Conservation (phyloP, 441 rosid species). For the Iberis amara region DNA sequence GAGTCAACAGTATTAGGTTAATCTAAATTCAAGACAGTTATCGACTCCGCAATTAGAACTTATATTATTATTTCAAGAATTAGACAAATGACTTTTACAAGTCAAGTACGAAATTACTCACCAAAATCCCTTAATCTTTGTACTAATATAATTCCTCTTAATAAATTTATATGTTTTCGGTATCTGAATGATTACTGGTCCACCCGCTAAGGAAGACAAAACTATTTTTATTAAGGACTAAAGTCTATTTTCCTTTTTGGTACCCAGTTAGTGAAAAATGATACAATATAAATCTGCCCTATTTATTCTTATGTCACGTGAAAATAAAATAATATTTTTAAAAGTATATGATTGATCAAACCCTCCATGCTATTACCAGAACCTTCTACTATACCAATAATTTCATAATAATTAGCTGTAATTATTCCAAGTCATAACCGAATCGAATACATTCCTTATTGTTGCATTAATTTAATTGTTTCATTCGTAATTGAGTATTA, state of each 20-base stretch:
- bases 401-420: constrained; percentile 13
- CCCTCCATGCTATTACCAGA: constrained; percentile 2
- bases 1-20: constrained; percentile 23
- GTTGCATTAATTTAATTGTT: not conserved
- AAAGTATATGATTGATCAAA: constrained; percentile 25
- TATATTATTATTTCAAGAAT: constrained; percentile 5
- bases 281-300: constrained; percentile 7
- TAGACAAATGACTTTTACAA: constrained; percentile 21
- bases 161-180: not conserved
- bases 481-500: not conserved
- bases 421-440: constrained; percentile 10
- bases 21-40: constrained; percentile 3
- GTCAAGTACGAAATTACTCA: constrained; percentile 27
- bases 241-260: not conserved
- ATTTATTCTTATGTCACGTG: constrained; percentile 9
- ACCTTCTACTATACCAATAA: constrained; percentile 10
- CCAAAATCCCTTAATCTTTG: constrained; percentile 15
- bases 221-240: not conserved
- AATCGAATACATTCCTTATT: constrained; percentile 3
- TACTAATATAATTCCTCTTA: not conserved
- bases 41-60: not conserved
- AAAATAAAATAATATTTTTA: not conserved
- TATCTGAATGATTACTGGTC: constrained; percentile 3
- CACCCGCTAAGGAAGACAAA: not conserved
- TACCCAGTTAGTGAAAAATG: constrained; percentile 17